A percentile compares a stretch with the other conserved stretches of the same genome.
These are phyloP conservation scores for Pichia membranifaciens DNA, from an alignment of 805 yeast species.

Conservation along the genomic window DNA sequence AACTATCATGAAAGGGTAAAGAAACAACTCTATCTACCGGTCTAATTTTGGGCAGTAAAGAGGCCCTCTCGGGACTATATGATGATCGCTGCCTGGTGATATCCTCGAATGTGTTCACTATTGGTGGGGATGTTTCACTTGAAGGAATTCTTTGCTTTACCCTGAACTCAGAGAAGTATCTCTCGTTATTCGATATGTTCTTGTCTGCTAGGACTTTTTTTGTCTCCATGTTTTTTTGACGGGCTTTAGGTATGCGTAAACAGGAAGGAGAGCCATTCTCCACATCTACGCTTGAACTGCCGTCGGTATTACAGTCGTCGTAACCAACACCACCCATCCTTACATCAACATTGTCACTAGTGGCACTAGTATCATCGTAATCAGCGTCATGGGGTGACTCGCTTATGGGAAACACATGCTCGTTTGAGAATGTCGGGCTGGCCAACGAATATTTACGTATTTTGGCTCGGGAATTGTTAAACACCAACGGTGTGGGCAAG, in stretches of 20 bases:
- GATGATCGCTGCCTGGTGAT: too few relatives aligned
- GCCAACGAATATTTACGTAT: neutral
- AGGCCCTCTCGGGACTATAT: too few relatives aligned
- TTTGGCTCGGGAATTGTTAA: neutral
- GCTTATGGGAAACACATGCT: neutral
- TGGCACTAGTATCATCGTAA: neutral
- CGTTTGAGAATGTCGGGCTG: neutral
- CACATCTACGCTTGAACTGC: neutral
- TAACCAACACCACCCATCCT: neutral
- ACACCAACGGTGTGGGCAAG: conserved; percentile 21
- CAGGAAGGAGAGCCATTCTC: neutral
- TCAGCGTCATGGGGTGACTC: neutral
- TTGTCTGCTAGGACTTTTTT: conserved; percentile 3
- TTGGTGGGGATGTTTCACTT: too few relatives aligned
- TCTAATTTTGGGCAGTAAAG: conserved; percentile 14
- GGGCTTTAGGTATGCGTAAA: conserved; percentile 3
- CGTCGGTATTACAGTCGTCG: neutral
- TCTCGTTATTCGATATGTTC: neutral
- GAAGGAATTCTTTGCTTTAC: conserved; percentile 7
- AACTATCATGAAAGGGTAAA: conserved; percentile 17
- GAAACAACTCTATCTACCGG: conserved; percentile 29
- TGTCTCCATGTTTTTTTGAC: neutral
- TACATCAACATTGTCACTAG: neutral
- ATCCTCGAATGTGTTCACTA: too few relatives aligned
- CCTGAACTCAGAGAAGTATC: conserved; percentile 17